Percentiles rank a stretch among this genome's conserved stretches.
These are phyloP conservation scores for Acanthamoeba castellanii DNA, from an alignment of 208 protist genomes.

Conservation along the genomic window DNA sequence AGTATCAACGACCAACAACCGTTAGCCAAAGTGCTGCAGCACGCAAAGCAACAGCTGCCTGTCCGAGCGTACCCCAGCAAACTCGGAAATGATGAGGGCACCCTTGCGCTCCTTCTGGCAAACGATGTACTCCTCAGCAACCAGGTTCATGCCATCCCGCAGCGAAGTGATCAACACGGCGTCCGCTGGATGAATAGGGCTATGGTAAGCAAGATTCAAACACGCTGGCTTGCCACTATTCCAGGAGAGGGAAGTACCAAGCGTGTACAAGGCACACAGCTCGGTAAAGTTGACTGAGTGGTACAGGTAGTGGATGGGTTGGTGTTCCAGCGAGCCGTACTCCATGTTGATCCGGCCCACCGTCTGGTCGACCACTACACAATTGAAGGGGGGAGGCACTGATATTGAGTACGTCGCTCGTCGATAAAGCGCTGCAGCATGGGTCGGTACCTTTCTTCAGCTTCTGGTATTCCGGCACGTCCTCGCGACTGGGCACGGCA, in stretches of 20 bases:
- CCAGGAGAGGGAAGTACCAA: not conserved
- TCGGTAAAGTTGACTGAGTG: conserved; percentile 84
- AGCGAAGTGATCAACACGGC: conserved; percentile 87
- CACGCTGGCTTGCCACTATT: not conserved
- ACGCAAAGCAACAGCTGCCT: not conserved
- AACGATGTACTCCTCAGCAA: conserved; percentile 87
- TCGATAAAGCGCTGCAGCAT: not conserved
- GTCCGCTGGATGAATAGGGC: conserved; percentile 76
- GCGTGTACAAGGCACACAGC: conserved; percentile 85
- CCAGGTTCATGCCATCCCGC: conserved; percentile 90
- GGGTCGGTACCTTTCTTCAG: conserved; percentile 72
- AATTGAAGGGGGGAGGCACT: not conserved
- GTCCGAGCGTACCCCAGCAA: conserved; percentile 83
- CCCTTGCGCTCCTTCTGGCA: conserved; percentile 86
- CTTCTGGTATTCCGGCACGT: conserved; percentile 90
- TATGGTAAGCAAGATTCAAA: not conserved
- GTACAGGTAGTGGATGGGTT: conserved; percentile 89
- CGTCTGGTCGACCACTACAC: conserved; percentile 84
- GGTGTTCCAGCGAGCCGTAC: conserved; percentile 87
- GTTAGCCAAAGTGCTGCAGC: not conserved
- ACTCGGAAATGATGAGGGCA: conserved; percentile 88
- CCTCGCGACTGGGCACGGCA: conserved; percentile 89
- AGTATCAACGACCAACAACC: not conserved
- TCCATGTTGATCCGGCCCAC: conserved; percentile 91
- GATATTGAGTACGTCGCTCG: not conserved